phyloP scores from a whole-genome alignment of 441 rosid genomes.

The Isatis lusitanica region DNA sequence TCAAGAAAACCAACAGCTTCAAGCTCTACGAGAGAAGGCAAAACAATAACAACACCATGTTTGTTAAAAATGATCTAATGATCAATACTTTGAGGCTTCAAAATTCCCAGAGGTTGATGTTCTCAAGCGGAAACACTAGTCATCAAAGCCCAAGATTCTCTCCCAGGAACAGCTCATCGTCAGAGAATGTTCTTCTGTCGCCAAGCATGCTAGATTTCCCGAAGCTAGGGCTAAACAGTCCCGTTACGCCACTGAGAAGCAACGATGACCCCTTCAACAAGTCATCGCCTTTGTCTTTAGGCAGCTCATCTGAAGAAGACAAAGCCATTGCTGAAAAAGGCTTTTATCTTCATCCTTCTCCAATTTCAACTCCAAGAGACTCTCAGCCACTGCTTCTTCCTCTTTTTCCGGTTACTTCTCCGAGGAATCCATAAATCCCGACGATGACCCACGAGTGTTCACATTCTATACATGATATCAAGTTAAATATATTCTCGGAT shows the following conservation, averaged over 20 bases:
- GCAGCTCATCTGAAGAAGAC: slow-evolving; percentile 72
- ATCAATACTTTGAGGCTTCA: slow-evolving; percentile 65
- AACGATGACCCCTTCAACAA: slow-evolving; percentile 68
- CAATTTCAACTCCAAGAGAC: slow-evolving; percentile 76
- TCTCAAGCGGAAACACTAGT: slow-evolving; percentile 16
- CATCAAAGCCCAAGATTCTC: slow-evolving; percentile 47
- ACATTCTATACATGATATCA: slow-evolving; percentile 1
- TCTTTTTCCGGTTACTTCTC: slow-evolving; percentile 83
- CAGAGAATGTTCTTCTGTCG: slow-evolving; percentile 52
- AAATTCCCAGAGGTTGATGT: slow-evolving; percentile 38
- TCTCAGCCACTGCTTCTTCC: slow-evolving; percentile 84
- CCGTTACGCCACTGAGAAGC: slow-evolving; percentile 78
- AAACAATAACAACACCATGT: slow-evolving; percentile 48
- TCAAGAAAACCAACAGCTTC: slow-evolving; percentile 53
- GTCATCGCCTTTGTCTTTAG: slow-evolving; percentile 57
- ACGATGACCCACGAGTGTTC: neutral
- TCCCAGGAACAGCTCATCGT: slow-evolving; percentile 49
- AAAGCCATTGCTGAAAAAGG: slow-evolving; percentile 92
- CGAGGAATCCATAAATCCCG: slow-evolving; percentile 33
- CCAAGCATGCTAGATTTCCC: slow-evolving; percentile 94
- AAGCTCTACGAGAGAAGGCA: slow-evolving; percentile 91
- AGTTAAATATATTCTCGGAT: slow-evolving; percentile 7
- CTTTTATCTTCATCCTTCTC: slow-evolving; percentile 89
- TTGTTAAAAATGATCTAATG: slow-evolving; percentile 52
- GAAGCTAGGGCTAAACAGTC: slow-evolving; percentile 73